Percentiles rank a stretch among this genome's conserved stretches.
Evolutionary conservation across 2,329 filamentous ascomycete species (phyloP).

Genomic region (Ceratocystis destructans): DNA sequence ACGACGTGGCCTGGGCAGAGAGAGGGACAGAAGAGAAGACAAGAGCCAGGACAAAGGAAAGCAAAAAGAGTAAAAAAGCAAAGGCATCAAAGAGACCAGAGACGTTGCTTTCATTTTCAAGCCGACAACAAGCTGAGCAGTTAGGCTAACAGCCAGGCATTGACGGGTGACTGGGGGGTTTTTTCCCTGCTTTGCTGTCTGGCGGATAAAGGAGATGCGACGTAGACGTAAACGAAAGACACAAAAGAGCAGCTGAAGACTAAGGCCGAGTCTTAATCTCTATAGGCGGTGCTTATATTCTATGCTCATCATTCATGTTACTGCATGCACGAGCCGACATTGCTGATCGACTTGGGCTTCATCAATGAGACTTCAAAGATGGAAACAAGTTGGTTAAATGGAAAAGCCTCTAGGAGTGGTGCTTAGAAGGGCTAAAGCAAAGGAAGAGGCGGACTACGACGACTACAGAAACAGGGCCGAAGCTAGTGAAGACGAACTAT

Average conservation of each 20-base stretch:
- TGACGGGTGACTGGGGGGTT: background rate
- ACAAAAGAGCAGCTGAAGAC: no score
- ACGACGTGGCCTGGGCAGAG: background rate
- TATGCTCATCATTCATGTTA: no score
- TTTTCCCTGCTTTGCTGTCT: no score
- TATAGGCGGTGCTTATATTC: no score
- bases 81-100: background rate
- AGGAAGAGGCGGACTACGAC: background rate
- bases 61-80: background rate
- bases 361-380: background rate
- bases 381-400: background rate
- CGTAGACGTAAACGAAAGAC: no score
- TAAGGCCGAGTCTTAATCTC: no score
- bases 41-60: background rate
- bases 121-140: background rate
- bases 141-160: background rate
- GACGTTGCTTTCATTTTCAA: no score
- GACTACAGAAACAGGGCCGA: constrained; percentile 6
- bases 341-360: no score
- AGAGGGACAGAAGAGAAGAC: background rate
- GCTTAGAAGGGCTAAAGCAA: background rate
- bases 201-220: background rate
- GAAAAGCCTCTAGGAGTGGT: no score
- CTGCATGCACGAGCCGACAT: no score
- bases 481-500: background rate